Base-by-base conservation (phyloP, 306 rosid genomes). In the Cicer yamashitae region DNA sequence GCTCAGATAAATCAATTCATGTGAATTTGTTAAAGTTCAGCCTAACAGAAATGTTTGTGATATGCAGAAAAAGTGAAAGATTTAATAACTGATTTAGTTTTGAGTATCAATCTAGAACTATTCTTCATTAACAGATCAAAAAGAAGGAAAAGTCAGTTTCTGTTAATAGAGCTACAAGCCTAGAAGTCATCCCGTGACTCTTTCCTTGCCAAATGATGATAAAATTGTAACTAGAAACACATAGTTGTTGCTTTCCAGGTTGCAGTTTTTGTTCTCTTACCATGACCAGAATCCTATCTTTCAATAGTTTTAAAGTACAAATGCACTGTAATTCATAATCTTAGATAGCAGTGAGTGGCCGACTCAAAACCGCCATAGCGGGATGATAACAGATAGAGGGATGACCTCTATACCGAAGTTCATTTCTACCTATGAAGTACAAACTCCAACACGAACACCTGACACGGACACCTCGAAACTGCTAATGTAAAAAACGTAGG, bases 1-100 rank as follows among this genome's bases (percentile, higher is more conserved):
- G 57, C 22, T 54, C 40, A 9, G 14, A 48, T 65, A 38, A 38
- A 54, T 56, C 22, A 47, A 50, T 73, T 59, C 51, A 67, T 14
- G 37, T 8, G 7, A 72, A 41, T 72, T 18, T 48, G 59, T 73
- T 66, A 45, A 7, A 13, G 43, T 46, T 67, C 58, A 41, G 25
- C n/a, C 74, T 64, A 70, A 17, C 46, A 38, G 53, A 51, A 59
- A 69, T 65, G 30, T 5, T 37, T 41, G 34, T 39, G 40, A 48
- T 68, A 74, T 25, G 50, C 15, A 14, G 10, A 37, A 74, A 74
- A 68, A 11, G 52, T 69, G 47, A 20, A 51, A 48, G 40, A 67
- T 10, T 46, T 18, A 20, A 46, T 39, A 10, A 53, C 56, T 9
- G 0, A 13, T 1, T 57, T 46, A 37, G 14, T 66, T 79, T 79